These are phyloP conservation scores for Rhizophagus sp. DNA, from an alignment of 192 early-diverging fungal genomes.

Conservation along the genomic window DNA sequence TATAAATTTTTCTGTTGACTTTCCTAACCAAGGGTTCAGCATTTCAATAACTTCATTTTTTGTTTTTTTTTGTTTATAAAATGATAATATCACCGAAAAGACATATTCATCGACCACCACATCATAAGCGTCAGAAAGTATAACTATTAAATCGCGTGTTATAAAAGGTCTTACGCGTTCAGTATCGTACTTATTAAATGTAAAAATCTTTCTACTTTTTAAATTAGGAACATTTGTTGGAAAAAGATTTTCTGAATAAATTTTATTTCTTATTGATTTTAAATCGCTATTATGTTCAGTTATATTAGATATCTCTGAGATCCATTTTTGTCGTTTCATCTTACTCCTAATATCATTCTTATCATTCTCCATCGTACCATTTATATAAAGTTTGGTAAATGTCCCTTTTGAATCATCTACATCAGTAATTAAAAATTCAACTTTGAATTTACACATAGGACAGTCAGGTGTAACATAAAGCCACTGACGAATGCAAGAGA, in stretches of 20 bases:
- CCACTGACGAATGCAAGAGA: background rate
- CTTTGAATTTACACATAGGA: background rate
- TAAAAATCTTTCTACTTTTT: background rate
- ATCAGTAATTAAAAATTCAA: constrained; percentile 1
- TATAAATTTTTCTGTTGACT: constrained; percentile 1
- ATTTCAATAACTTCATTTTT: background rate
- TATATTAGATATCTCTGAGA: constrained; percentile 1
- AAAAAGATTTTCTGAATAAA: background rate
- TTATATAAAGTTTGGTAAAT: background rate
- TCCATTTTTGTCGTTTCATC: constrained; percentile 2
- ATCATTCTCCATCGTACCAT: background rate
- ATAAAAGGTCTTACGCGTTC: background rate
- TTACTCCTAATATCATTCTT: background rate
- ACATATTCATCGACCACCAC: background rate
- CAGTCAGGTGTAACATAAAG: background rate
- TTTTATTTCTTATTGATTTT: background rate
- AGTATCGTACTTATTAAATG: background rate
- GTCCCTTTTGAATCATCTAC: background rate
- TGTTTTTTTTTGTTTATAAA: background rate
- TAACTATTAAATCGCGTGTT: background rate
- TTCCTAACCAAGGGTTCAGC: background rate
- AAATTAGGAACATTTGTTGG: background rate
- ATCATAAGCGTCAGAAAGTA: background rate
- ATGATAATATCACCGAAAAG: background rate
- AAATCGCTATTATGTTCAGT: background rate